Base-by-base conservation (phyloP, 139 green algal genomes). In the Pleodorina starrii region DNA sequence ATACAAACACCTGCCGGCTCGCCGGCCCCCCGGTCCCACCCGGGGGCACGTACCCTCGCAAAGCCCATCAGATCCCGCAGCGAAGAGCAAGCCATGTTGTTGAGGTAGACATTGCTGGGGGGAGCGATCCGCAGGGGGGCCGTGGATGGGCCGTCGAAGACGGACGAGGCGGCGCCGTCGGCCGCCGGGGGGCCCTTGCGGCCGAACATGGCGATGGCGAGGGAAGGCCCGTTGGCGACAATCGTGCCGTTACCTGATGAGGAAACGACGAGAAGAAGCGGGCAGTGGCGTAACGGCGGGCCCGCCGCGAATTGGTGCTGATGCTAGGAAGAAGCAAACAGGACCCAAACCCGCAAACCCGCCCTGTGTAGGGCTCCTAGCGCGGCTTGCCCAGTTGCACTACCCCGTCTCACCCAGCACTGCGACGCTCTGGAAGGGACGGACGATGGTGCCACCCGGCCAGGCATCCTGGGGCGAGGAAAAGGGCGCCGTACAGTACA, bases 1-100 rank as follows among this genome's bases (percentile, higher is more conserved):
- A 72, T 72, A 72, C 60, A 72, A 10, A 72, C 60, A 72, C 60
- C 23, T 35, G 27, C 71, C n/a, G n/a, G n/a, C n/a, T n/a, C n/a
- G n/a, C n/a, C n/a, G n/a, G n/a, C n/a, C n/a, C n/a, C n/a, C n/a
- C n/a, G n/a, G n/a, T n/a, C n/a, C n/a, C n/a, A n/a, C n/a, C n/a
- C n/a, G n/a, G n/a, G n/a, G n/a, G n/a, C n/a, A n/a, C n/a, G n/a
- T n/a, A 75, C 79, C 80, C 35, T 57, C n/a, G 44, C 44, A 36
- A 71, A 50, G 29, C 2, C 12, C 32, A 66, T 50, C 82, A 88
- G n/a, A 4, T 88, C 63, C 60, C 3, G 35, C 44, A 88, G 66
- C 44, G 82, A 63, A 25, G 35, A 16, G 89, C 94, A 96, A 29
- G 84, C 69, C 83, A 95, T 90, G 90, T 96, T 96, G 86, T 96